phyloP scores from a whole-genome alignment of 2,329 filamentous ascomycete species.

The Ophiostoma pallidulum region DNA sequence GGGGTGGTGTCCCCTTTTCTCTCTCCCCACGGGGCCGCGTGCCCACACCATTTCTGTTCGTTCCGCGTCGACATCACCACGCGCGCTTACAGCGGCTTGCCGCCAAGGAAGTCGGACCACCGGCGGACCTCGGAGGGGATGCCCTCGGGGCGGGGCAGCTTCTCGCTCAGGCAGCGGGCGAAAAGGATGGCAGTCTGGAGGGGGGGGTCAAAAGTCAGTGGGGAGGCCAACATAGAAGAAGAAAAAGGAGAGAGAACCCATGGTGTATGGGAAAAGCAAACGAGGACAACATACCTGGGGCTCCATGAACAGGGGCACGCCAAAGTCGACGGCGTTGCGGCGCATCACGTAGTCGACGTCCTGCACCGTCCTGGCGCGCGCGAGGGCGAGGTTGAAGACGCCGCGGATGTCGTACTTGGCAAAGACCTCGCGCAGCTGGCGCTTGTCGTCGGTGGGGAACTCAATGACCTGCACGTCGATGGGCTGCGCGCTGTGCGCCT shows the following conservation, averaged over 20 bases:
- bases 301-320: slow-evolving; percentile 96
- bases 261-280: neutral
- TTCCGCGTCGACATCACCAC: too few relatives aligned
- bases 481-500: slow-evolving; percentile 54
- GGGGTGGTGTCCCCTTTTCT: too few relatives aligned
- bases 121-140: slow-evolving; percentile 84
- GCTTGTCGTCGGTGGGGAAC: slow-evolving; percentile 94
- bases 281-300: slow-evolving; percentile 57
- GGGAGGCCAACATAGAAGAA: too few relatives aligned
- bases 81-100: slow-evolving; percentile 71
- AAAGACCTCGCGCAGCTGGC: slow-evolving; percentile 88
- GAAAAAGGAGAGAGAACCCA: neutral
- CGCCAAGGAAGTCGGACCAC: slow-evolving; percentile 93
- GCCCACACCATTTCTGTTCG: too few relatives aligned
- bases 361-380: slow-evolving; percentile 69
- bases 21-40: too few relatives aligned
- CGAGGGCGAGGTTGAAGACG: slow-evolving; percentile 87
- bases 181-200: slow-evolving; percentile 85
- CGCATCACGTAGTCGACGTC: slow-evolving; percentile 99
- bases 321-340: slow-evolving; percentile 96
- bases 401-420: slow-evolving; percentile 93
- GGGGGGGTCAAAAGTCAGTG: neutral
- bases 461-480: slow-evolving; percentile 82
- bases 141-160: slow-evolving; percentile 78
- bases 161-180: slow-evolving; percentile 93